Percentiles rank a stretch among this genome's conserved stretches.
Evolutionary conservation across 2,329 filamentous ascomycete species (phyloP).

Genomic region (Stemphylium vesicarium): DNA sequence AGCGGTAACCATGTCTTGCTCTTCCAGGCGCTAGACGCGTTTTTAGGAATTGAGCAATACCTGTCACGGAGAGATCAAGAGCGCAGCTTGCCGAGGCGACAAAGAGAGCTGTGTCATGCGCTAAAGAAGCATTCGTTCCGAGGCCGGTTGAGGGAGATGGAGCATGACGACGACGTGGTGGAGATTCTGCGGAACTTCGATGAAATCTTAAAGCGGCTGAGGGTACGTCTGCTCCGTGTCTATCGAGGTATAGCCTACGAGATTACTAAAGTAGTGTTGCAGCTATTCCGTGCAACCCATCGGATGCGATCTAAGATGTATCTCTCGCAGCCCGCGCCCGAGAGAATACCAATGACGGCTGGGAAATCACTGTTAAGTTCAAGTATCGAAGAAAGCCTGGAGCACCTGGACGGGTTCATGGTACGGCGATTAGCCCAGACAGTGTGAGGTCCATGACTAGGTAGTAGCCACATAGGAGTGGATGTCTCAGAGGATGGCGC

Average conservation of each 20-base stretch:
- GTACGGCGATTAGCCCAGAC: not conserved
- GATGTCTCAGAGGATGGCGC: not conserved
- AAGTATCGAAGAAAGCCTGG: not conserved
- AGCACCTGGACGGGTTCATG: slow-evolving; percentile 2
- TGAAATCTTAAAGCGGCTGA: slow-evolving; percentile 1
- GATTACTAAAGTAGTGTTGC: not conserved
- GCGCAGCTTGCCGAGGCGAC: slow-evolving; percentile 2
- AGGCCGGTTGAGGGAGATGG: not conserved
- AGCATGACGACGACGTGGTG: not conserved
- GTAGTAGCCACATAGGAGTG: not conserved
- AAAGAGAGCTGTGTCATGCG: slow-evolving; percentile 1
- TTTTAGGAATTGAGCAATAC: slow-evolving; percentile 11
- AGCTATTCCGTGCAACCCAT: slow-evolving; percentile 10
- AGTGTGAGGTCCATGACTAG: not conserved
- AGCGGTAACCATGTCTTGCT: slow-evolving; percentile 6
- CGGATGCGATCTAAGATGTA: slow-evolving; percentile 1
- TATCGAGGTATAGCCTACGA: not conserved
- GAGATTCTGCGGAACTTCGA: not conserved
- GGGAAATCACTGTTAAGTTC: slow-evolving; percentile 4
- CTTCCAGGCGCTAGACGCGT: slow-evolving; percentile 8
- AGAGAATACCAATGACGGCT: slow-evolving; percentile 8
- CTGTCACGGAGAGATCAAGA: slow-evolving; percentile 1
- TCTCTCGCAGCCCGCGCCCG: slow-evolving; percentile 7
- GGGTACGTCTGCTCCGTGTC: slow-evolving; percentile 2
- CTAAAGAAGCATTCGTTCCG: slow-evolving; percentile 5